Percentiles rank a stretch among this genome's conserved stretches.
phyloP scores from a whole-genome alignment of 169 alveolate genomes.

The Hammondia hammondi region DNA sequence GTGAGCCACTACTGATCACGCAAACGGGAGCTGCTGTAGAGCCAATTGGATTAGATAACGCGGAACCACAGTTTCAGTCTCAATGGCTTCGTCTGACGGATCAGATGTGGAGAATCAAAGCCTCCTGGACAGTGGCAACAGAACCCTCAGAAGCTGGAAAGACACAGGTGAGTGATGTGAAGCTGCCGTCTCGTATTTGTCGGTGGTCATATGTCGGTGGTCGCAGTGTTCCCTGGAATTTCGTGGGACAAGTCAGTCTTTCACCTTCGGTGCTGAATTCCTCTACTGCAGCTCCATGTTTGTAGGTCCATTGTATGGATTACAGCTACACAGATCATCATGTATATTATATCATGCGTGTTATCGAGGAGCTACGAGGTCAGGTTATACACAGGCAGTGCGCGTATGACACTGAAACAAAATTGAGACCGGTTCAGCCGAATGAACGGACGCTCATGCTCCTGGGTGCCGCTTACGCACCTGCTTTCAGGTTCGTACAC shows the following conservation, averaged over 20 bases:
- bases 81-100: neutral
- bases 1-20: no score
- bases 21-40: no score
- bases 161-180: neutral
- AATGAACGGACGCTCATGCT: constrained; percentile 52
- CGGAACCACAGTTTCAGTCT: no score
- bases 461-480: constrained; percentile 65
- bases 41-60: no score
- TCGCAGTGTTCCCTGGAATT: neutral
- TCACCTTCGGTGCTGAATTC: neutral
- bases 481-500: constrained; percentile 42
- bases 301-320: constrained; percentile 57
- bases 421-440: constrained; percentile 21
- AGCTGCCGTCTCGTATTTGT: neutral
- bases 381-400: neutral
- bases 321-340: constrained; percentile 40
- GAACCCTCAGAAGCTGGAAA: neutral
- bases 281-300: neutral
- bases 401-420: neutral
- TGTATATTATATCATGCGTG: constrained; percentile 55
- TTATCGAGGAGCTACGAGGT: constrained; percentile 58
- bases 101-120: neutral
- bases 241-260: neutral
- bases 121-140: neutral
- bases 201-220: neutral